Evolutionary conservation across 805 yeast species (phyloP), one percentile per base, ranked within the genome.

Genomic region (Cyberlindnera sargentensis): DNA sequence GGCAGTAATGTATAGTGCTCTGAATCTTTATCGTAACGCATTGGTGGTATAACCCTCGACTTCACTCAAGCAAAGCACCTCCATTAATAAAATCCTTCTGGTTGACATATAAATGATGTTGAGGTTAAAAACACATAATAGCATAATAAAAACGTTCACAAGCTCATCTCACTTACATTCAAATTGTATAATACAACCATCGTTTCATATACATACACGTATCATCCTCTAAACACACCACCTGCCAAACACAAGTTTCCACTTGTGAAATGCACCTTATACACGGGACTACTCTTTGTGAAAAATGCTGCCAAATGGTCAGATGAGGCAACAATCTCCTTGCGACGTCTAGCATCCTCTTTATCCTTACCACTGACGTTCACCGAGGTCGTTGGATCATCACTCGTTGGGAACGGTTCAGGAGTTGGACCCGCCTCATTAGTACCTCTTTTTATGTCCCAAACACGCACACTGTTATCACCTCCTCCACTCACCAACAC

Each of bases 281-380:
- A 93, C 27, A 93, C 93, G 4, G 97, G 96, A 0, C 97, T 89
- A 63, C 82, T 82, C 65, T 89, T 93, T 1, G 99, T 91, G 64
- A 86, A 86, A 62, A 84, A 93, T 23, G 93, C 93, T 4, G 95
- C 89, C 79, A 93, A 76, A 56, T 91, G 95, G 63, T 93, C 99
- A 40, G 79, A 75, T 2, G 95, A 78, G 8, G 95, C 89, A n/a
- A 80, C 73, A 26, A 85, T 74, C 47, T 87, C 91, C 55, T 76
- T 73, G 47, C 82, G 74, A 52, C 75, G 75, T 46, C 78, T 71
- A 32, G 66, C 67, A 45, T 74, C 80, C 6, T 57, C 54, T 46
- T 73, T 77, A 37, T 53, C 58, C 45, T 55, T 58, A 37, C 52
- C 55, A 34, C 45, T 42, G 33, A 47, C 60, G 35, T 50, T 46